Base-by-base conservation (phyloP, 179 eudicot genomes). In the Beta corolliflora region DNA sequence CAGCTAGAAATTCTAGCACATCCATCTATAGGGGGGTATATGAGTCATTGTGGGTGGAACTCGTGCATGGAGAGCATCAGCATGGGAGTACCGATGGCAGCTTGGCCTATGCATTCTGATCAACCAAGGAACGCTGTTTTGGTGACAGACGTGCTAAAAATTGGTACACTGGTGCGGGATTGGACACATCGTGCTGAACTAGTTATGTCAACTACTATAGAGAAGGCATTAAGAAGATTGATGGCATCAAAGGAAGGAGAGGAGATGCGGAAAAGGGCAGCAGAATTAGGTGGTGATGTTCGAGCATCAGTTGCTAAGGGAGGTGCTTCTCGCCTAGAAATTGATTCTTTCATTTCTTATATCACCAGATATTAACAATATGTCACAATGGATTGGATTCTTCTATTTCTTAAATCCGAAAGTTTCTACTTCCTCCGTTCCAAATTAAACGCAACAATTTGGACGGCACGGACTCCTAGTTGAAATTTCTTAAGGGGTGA, bases 61-160 rank as follows among this genome's bases (percentile, higher is more conserved):
- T 73, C 77, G 3, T 73, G 63, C 63, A 15, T 73, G 13, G 77
- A 73, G 46, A 73, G 77, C 46, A 73, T 73, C 11, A 73, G 77
- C 48, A 73, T 55, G 64, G 77, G 63, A 23, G 92, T 93, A n/a
- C 87, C 97, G 0, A 86, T 91, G 4, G 90, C 90, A 3, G 85
- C 93, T 5, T 91, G 94, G 93, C 93, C 94, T 0, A 89, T 91
- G 86, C 97, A 93, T 48, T 89, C 91, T 0, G 96, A 92, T 65
- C 96, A 92, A 61, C 92, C 93, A 1, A 80, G 79, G 73, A 91
- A 92, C 50, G 81, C 90, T 1, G 61, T 81, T n/a, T 66, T 91
- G 11, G 76, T 91, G 81, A 85, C 91, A 4, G 71, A 86, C 12
- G 83, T 86, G 9, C 67, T 91, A 59, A 85, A 78, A 29, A 66